Base-by-base conservation (phyloP, 495 filamentous ascomycete species). In the Podospora appendiculata region DNA sequence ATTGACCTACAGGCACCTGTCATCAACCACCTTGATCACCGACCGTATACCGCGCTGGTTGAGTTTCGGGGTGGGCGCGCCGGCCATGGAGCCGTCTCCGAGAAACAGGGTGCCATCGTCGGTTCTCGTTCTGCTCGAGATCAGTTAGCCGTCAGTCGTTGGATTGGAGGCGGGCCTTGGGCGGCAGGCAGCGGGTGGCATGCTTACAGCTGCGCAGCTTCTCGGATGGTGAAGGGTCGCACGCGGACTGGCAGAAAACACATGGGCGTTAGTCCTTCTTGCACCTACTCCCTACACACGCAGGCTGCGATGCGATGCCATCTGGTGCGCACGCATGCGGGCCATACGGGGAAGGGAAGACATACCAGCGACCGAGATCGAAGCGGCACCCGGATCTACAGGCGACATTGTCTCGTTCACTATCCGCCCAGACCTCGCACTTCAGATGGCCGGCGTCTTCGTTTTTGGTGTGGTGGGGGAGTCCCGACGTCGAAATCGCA, bases 21-120 rank as follows among this genome's bases (percentile, higher is more conserved):
- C 91, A 64, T 99, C 93, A 47, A 99, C 81, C 3, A 97, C 90
- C 72, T 96, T 97, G 64, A 99, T 86, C 52, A 99, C 88, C 0
- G 88, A 83, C 47, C 91, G 79, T 25, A 99, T 79, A 3, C 93
- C 94, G 57, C 92, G 93, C 57, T 87, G 81, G 59, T 84, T 81
- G 16, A 96, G 80, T 64, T 92, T 93, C 17, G 90, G 91, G 9
- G 84, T 78, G 19, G 90, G 90, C 19, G 80, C 86, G 46, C 79
- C 85, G 6, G 94, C 92, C 52, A 99, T 74, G 8, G 90, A 96
- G 16, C 93, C 93, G 63, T 97, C 93, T 43, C 93, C 93, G 25
- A 99, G 82, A 68, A 99, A 97, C 33, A 95, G 68, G 1, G 90
- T 89, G 38, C 84, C 81, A 69, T 97, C 93, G 54, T 97, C 91